Percentiles rank a stretch among this genome's conserved stretches.
phyloP scores from a whole-genome alignment of 164 flowering plant genomes.

The Stephania cephalantha region DNA sequence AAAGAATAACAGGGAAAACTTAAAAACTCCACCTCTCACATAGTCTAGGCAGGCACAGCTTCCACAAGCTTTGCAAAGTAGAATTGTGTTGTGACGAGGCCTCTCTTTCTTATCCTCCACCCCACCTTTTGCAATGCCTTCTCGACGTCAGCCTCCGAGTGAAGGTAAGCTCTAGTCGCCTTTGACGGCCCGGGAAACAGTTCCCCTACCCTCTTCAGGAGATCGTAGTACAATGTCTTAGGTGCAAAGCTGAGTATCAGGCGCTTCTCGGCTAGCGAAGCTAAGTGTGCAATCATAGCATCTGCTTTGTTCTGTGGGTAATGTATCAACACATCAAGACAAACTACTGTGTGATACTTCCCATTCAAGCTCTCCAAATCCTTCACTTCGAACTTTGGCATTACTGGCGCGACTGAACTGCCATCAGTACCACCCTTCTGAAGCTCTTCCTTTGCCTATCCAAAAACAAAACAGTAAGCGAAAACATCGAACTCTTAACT shows the following conservation, averaged over 20 bases:
- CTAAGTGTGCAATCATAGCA: slow-evolving; percentile 88
- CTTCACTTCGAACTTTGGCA: slow-evolving; percentile 82
- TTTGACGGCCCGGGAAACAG: slow-evolving; percentile 97
- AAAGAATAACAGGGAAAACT: slow-evolving; percentile 1
- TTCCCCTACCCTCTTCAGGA: slow-evolving; percentile 90
- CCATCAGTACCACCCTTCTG: slow-evolving; percentile 12
- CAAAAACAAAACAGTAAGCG: neutral
- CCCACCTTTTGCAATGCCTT: slow-evolving; percentile 80
- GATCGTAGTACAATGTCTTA: slow-evolving; percentile 74
- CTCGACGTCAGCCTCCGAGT: slow-evolving; percentile 88
- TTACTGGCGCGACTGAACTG: slow-evolving; percentile 15
- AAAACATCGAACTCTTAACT: too few relatives aligned
- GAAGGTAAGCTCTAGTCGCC: slow-evolving; percentile 95
- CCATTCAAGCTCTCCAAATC: slow-evolving; percentile 87
- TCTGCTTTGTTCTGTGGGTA: slow-evolving; percentile 96
- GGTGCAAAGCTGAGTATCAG: slow-evolving; percentile 91
- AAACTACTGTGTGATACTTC: slow-evolving; percentile 77
- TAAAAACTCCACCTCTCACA: slow-evolving; percentile 3
- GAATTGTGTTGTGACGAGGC: slow-evolving; percentile 71
- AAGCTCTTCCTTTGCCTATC: slow-evolving; percentile 58
- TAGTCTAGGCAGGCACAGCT: slow-evolving; percentile 69
- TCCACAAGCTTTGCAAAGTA: slow-evolving; percentile 80
- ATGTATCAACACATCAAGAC: slow-evolving; percentile 91
- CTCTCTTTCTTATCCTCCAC: slow-evolving; percentile 83
- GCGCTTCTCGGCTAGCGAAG: slow-evolving; percentile 77